Conservation (phyloP, 257 asterid genomes). For the Jasminum sambac region DNA sequence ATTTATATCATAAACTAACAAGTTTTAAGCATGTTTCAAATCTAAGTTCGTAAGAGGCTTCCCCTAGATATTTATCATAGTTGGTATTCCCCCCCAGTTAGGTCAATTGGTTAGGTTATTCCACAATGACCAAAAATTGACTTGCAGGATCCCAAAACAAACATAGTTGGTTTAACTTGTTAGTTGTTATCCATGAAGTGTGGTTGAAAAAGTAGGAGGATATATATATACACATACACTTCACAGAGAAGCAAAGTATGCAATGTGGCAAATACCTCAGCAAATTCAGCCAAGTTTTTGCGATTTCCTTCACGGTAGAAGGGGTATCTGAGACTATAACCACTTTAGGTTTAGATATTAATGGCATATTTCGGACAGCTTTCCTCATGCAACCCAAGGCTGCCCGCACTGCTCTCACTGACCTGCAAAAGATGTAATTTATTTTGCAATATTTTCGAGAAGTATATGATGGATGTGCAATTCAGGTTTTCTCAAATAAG, state of each 20-base stretch:
- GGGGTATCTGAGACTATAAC: conserved; percentile 89
- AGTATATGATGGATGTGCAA: background rate
- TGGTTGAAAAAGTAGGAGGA: background rate
- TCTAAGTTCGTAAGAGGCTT: background rate
- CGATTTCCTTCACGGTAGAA: conserved; percentile 57
- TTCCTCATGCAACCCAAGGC: conserved; percentile 65
- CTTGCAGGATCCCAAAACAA: background rate
- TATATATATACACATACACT: too few relatives aligned
- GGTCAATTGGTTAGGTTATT: background rate
- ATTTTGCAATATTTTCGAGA: background rate
- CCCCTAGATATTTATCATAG: background rate
- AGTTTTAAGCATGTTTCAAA: background rate
- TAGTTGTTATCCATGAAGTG: background rate
- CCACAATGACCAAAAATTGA: background rate
- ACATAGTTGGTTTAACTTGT: background rate
- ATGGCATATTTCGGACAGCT: conserved; percentile 37
- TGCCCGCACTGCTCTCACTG: conserved; percentile 78
- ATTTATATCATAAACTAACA: conserved; percentile 1
- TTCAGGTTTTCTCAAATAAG: background rate
- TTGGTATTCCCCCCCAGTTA: background rate
- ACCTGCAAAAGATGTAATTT: conserved; percentile 40
- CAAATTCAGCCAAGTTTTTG: conserved; percentile 53
- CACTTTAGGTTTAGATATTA: conserved; percentile 59
- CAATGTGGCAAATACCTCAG: conserved; percentile 51
- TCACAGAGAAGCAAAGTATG: too few relatives aligned